phyloP scores from a whole-genome alignment of 1,284 basidiomycete genomes.

The Rhodotorula sp. region DNA sequence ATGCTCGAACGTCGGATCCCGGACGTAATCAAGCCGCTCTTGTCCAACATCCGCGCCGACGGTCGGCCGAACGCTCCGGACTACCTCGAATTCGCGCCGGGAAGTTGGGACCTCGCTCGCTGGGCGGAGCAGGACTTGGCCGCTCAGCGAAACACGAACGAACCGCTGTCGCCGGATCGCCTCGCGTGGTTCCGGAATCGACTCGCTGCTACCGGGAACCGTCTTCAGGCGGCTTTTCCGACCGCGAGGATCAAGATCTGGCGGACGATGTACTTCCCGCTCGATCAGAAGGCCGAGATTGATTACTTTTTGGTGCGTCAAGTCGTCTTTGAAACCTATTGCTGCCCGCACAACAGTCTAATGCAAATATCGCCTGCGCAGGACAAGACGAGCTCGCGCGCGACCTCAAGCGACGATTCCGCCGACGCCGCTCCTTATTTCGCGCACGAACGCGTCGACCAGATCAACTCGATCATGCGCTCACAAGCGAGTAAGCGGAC shows the following conservation, averaged over 20 bases:
- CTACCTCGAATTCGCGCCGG: slow-evolving; percentile 48
- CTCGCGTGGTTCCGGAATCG: slow-evolving; percentile 48
- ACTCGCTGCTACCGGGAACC: slow-evolving; percentile 33
- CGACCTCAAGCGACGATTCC: slow-evolving; percentile 1
- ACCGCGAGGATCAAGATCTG: slow-evolving; percentile 38
- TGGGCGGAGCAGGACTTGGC: slow-evolving; percentile 49
- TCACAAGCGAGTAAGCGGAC: slow-evolving; percentile 27
- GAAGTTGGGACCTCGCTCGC: slow-evolving; percentile 50
- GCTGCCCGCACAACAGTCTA: not conserved
- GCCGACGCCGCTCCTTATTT: slow-evolving; percentile 35
- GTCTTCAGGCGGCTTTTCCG: slow-evolving; percentile 37
- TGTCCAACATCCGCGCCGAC: slow-evolving; percentile 40
- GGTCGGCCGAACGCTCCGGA: slow-evolving; percentile 46
- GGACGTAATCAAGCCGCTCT: slow-evolving; percentile 47
- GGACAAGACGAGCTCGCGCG: slow-evolving; percentile 38
- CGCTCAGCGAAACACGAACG: slow-evolving; percentile 39
- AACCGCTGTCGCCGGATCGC: slow-evolving; percentile 46
- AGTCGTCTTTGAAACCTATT: too few relatives aligned
- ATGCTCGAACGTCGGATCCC: slow-evolving; percentile 49
- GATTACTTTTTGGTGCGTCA: slow-evolving; percentile 45
- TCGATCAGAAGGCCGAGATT: slow-evolving; percentile 40
- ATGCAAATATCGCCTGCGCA: not conserved
- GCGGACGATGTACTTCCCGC: slow-evolving; percentile 40
- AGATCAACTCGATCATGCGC: slow-evolving; percentile 41
- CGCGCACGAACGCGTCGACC: slow-evolving; percentile 40